Evolutionary conservation across 257 asterid species (phyloP).

Genomic region (Lithospermum erythrorhizon): DNA sequence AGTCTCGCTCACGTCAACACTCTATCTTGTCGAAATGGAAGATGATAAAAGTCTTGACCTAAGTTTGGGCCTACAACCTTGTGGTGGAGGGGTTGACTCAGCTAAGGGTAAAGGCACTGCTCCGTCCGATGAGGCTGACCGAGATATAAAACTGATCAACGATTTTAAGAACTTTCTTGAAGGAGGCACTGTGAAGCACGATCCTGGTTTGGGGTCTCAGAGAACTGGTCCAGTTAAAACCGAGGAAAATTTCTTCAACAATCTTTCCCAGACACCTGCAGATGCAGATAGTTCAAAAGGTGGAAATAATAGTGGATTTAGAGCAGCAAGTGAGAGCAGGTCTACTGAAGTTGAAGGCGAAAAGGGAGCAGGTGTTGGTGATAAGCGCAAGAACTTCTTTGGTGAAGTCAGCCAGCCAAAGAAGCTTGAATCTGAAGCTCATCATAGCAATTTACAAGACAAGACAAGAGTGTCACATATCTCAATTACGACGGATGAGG

Average conservation of each 20-base stretch:
- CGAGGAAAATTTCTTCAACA: constrained; percentile 41
- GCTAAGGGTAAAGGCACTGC: constrained; percentile 45
- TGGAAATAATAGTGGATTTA: constrained; percentile 24
- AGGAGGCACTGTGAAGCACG: constrained; percentile 58
- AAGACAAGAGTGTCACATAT: constrained; percentile 64
- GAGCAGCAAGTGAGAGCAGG: constrained; percentile 50
- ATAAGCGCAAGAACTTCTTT: constrained; percentile 52
- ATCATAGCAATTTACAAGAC: constrained; percentile 35
- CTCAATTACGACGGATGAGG: constrained; percentile 86
- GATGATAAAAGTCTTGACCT: constrained; percentile 77
- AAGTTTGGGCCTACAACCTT: constrained; percentile 58
- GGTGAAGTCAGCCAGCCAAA: constrained; percentile 45
- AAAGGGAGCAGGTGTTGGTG: constrained; percentile 42
- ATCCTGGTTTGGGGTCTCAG: constrained; percentile 23
- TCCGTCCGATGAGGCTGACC: constrained; percentile 58
- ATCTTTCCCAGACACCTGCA: constrained; percentile 30
- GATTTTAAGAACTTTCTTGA: constrained; percentile 90
- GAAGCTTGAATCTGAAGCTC: constrained; percentile 50
- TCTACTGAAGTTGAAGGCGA: constrained; percentile 44
- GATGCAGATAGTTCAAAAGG: constrained; percentile 45
- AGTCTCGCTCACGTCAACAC: background rate
- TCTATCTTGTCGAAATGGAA: constrained; percentile 33
- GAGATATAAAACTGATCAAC: constrained; percentile 70
- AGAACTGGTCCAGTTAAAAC: constrained; percentile 29
- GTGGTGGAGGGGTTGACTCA: constrained; percentile 52